These are phyloP conservation scores for Mortierella sp. DNA, from an alignment of 371 early-diverging fungal species.

Conservation along the genomic window DNA sequence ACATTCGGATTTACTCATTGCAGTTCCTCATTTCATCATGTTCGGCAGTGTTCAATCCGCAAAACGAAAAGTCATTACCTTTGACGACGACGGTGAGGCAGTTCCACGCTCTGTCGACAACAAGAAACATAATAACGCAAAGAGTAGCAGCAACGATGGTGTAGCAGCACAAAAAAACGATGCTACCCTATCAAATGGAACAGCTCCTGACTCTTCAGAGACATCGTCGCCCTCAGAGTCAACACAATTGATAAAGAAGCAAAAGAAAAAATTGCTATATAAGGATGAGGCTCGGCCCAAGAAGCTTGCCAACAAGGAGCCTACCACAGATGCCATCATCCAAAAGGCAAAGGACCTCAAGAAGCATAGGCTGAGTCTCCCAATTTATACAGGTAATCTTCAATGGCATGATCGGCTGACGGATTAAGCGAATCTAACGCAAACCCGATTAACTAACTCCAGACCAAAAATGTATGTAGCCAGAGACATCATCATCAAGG, in stretches of 20 bases:
- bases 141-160: neutral
- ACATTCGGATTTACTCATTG: neutral
- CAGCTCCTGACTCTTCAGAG: neutral
- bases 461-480: slow-evolving; percentile 54
- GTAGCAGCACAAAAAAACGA: neutral
- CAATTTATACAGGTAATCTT: slow-evolving; percentile 58
- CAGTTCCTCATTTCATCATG: slow-evolving; percentile 15
- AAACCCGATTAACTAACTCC: neutral
- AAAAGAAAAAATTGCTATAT: slow-evolving; percentile 29
- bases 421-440: neutral
- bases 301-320: slow-evolving; percentile 34
- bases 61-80: slow-evolving; percentile 52
- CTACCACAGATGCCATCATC: slow-evolving; percentile 33
- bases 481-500: slow-evolving; percentile 67
- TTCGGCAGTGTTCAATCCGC: slow-evolving; percentile 34
- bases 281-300: slow-evolving; percentile 23
- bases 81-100: slow-evolving; percentile 47
- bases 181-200: neutral
- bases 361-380: slow-evolving; percentile 59
- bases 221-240: neutral
- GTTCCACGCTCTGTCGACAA: slow-evolving; percentile 14
- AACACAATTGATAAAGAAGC: slow-evolving; percentile 19
- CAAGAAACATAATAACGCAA: neutral
- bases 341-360: slow-evolving; percentile 40
- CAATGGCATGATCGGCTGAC: neutral